phyloP scores from a whole-genome alignment of 2,329 filamentous ascomycete genomes.

The Cryphonectria radicalis region DNA sequence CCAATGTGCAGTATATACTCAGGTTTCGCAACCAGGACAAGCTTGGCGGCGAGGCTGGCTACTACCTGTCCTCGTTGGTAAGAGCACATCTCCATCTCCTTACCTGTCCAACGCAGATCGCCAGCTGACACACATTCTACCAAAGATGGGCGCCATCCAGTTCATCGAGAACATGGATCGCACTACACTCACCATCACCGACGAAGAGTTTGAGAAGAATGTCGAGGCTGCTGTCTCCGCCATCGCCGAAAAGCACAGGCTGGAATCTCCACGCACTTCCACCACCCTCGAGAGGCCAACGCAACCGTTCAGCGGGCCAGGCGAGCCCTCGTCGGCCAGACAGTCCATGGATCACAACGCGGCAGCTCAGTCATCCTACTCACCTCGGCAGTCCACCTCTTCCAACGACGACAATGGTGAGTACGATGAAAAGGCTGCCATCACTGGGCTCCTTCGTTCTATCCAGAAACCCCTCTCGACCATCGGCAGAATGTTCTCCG shows the following conservation, averaged over 20 bases:
- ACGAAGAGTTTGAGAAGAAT: constrained; percentile 93
- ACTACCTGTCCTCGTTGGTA: constrained; percentile 93
- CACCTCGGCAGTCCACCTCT: constrained; percentile 57
- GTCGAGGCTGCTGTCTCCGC: constrained; percentile 96
- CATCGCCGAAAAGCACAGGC: constrained; percentile 86
- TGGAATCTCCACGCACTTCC: constrained; percentile 51
- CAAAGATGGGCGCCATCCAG: constrained; percentile 85
- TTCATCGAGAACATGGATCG: constrained; percentile 97
- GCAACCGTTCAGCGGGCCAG: constrained; percentile 32
- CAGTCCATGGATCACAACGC: constrained; percentile 48
- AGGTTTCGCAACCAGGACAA: constrained; percentile 98
- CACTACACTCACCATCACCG: constrained; percentile 88
- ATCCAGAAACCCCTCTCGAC: constrained; percentile 90
- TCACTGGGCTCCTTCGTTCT: constrained; percentile 82
- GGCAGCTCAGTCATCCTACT: constrained; percentile 36
- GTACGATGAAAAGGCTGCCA: constrained; percentile 77
- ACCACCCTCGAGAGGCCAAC: constrained; percentile 52
- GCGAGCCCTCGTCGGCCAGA: constrained; percentile 55
- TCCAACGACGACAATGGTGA: constrained; percentile 56
- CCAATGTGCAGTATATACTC: constrained; percentile 97
- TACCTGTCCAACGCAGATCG: background rate
- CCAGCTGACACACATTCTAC: background rate
- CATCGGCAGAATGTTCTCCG: constrained; percentile 93
- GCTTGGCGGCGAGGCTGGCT: constrained; percentile 94
- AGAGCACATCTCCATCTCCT: constrained; percentile 20